phyloP scores from a whole-genome alignment of 2,329 filamentous ascomycete genomes.

The Camillea tinctor region DNA sequence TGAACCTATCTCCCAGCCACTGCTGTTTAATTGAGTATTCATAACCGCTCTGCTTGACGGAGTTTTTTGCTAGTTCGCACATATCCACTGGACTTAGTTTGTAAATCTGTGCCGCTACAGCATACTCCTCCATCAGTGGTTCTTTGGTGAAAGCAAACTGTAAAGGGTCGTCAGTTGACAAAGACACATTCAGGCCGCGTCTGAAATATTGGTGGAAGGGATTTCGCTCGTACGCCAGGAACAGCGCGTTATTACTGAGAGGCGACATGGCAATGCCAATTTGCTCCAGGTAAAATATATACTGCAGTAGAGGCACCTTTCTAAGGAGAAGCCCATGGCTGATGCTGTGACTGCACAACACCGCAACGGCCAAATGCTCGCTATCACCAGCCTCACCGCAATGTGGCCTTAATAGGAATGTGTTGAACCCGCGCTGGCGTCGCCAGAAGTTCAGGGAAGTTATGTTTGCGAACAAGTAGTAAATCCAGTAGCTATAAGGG shows the following conservation, averaged over 20 bases:
- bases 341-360: slow-evolving; percentile 93
- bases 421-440: slow-evolving; percentile 90
- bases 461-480: slow-evolving; percentile 94
- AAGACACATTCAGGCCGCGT: slow-evolving; percentile 88
- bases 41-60: slow-evolving; percentile 91
- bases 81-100: slow-evolving; percentile 96
- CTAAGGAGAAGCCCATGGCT: slow-evolving; percentile 89
- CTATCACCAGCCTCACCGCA: slow-evolving; percentile 97
- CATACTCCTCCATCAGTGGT: slow-evolving; percentile 96
- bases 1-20: slow-evolving; percentile 81
- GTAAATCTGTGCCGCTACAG: slow-evolving; percentile 96
- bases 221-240: slow-evolving; percentile 94
- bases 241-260: slow-evolving; percentile 94
- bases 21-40: slow-evolving; percentile 85
- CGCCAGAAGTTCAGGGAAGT: slow-evolving; percentile 89
- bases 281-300: slow-evolving; percentile 96
- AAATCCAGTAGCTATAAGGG: slow-evolving; percentile 98
- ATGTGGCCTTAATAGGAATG: slow-evolving; percentile 87
- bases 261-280: slow-evolving; percentile 99
- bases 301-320: slow-evolving; percentile 92
- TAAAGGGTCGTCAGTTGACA: slow-evolving; percentile 94
- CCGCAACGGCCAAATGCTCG: slow-evolving; percentile 88
- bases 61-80: slow-evolving; percentile 97
- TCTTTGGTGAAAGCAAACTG: slow-evolving; percentile 99
- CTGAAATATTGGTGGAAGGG: slow-evolving; percentile 96